A percentile compares a stretch with the other conserved stretches of the same genome.
Evolutionary conservation across 2,329 filamentous ascomycete genomes (phyloP).

Genomic region (Paraphoma chrysanthemicola): DNA sequence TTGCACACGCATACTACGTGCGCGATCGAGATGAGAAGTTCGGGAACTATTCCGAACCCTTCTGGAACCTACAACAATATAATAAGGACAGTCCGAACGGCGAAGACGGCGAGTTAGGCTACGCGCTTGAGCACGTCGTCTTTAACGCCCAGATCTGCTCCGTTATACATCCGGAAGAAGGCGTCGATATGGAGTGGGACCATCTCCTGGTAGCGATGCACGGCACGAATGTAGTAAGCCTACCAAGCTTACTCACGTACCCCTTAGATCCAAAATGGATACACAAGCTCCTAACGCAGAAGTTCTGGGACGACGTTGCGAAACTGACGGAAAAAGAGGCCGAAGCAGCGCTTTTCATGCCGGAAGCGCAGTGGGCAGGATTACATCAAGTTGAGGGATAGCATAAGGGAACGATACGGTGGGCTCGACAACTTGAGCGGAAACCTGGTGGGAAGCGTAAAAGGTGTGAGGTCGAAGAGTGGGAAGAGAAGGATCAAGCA

Average conservation of each 20-base stretch:
- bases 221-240: neutral
- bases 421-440: neutral
- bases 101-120: neutral
- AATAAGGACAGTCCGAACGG: neutral
- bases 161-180: neutral
- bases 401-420: neutral
- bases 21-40: neutral
- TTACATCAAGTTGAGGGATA: neutral
- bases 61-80: neutral
- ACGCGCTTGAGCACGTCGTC: neutral
- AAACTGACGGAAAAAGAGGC: neutral
- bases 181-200: neutral
- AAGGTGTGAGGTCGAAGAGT: neutral
- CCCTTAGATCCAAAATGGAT: neutral
- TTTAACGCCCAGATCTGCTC: neutral
- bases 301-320: neutral
- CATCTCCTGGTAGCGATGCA: neutral
- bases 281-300: neutral
- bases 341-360: neutral
- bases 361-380: neutral
- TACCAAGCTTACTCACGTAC: neutral
- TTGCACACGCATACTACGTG: neutral
- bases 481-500: neutral
- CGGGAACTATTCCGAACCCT: neutral
- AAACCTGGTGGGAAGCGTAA: neutral